Percentiles rank a stretch among this genome's conserved stretches.
Conservation (phyloP, 2,329 filamentous ascomycete genomes). For the Ophiognomonia clavigignenti-juglandacearum region DNA sequence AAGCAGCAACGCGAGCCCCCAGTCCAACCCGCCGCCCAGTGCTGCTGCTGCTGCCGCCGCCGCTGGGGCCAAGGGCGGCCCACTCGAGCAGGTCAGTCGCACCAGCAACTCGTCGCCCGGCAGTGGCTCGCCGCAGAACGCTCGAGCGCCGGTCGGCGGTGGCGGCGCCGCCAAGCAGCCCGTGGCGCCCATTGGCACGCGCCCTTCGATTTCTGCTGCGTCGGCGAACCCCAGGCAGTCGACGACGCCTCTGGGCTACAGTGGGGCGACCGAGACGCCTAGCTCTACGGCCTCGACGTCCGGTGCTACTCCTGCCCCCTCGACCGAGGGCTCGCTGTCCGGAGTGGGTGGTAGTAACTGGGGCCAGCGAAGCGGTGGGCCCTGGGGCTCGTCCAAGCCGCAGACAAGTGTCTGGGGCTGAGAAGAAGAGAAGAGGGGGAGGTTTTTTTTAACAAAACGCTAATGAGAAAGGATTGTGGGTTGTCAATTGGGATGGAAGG, state of each 20-base stretch:
- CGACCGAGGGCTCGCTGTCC: conserved; percentile 36
- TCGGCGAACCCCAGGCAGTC: conserved; percentile 53
- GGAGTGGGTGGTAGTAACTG: conserved; percentile 9
- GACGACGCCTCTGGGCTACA: conserved; percentile 68
- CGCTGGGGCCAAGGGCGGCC: conserved; percentile 50
- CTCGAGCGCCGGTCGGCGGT: conserved; percentile 43
- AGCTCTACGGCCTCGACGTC: conserved; percentile 54
- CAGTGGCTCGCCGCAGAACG: conserved; percentile 64
- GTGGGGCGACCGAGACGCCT: conserved; percentile 39
- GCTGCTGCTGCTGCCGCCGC: too few species aligned
- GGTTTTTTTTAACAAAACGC: too few species aligned
- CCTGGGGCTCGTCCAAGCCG: conserved; percentile 55
- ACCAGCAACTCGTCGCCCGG: conserved; percentile 82
- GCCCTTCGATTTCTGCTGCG: conserved; percentile 68
- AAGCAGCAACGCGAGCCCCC: conserved; percentile 82
- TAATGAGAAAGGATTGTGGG: not conserved
- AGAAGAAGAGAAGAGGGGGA: not conserved
- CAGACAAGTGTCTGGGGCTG: conserved; percentile 95
- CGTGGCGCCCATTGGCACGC: conserved; percentile 90
- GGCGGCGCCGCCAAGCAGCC: too few species aligned
- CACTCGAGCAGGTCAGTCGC: conserved; percentile 67
- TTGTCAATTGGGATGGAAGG: not conserved
- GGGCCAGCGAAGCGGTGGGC: conserved; percentile 62
- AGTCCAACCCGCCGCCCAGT: conserved; percentile 60
- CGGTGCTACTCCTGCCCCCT: conserved; percentile 35